Evolutionary conservation across 1,284 basidiomycete genomes (phyloP), one percentile per base, ranked within the genome.

Genomic region (Leucoagaricus sp.): DNA sequence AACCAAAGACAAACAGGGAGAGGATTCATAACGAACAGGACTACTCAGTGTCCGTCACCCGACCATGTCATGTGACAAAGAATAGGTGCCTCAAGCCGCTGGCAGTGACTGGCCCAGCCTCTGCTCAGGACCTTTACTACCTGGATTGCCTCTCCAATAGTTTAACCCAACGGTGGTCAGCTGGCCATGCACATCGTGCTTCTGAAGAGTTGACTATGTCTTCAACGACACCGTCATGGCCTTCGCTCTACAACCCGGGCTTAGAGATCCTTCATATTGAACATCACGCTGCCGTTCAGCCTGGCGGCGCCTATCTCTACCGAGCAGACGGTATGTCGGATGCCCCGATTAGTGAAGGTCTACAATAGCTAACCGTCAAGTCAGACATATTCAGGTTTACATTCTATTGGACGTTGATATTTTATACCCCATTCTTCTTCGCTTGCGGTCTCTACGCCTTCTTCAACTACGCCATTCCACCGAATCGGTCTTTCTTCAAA

Each of bases 381-480:
- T 57, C n/a, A 93, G 92, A 91, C 58, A 75, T 94, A 54, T 94
- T 93, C 75, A 78, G 77, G 26, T 94, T 92, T 73, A 94, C 91
- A 8, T 76, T 94, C 29, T 94, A 88, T 69, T 95, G 93, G 93
- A 90, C 84, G 1, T 71, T 94, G 28, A 77, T 91, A 53, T 85
- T 94, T 64, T 83, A 92, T 68, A 80, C 80, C 1, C 87, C 87
- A 1, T 73, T 87, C 45, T 93, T 90, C 68, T 66, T 89, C 42
- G 54, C 88, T 42, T 87, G 86, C 60, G 89, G 89, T 0, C 58
- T 73, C 1, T 86, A 88, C 63, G 91, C 91, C 2, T 88, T 88
- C 69, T 71, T 86, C 67, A 91, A 91, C 62, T 69, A 67, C 40
- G 61, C 67, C 2, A 67, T 69, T 48, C 68, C 68, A 2, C 69